A percentile compares a stretch with the other conserved stretches of the same genome.
Conservation (phyloP, 2,329 filamentous ascomycete species). For the Trichothecium roseum region DNA sequence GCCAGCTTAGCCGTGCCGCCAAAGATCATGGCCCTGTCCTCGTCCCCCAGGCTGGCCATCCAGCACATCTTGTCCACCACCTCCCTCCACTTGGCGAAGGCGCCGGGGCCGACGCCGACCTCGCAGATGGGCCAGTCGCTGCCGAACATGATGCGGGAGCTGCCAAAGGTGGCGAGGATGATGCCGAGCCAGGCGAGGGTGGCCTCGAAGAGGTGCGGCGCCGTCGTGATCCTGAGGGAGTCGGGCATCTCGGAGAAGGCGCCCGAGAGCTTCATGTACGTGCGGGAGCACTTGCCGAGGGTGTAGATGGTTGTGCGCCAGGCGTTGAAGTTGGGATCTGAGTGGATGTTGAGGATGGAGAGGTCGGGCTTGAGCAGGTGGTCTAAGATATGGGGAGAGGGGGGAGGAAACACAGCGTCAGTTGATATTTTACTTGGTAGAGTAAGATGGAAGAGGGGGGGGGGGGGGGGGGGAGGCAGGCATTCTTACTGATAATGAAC, state of each 20-base stretch:
- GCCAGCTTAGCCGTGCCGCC: conserved; percentile 60
- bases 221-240: conserved; percentile 34
- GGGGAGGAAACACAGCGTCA: too few species aligned
- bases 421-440: too few species aligned
- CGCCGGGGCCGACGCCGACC: conserved; percentile 37
- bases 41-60: conserved; percentile 48
- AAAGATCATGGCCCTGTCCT: conserved; percentile 60
- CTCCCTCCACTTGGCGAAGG: conserved; percentile 67
- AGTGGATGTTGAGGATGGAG: conserved; percentile 44
- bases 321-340: conserved; percentile 48
- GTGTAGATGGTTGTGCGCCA: conserved; percentile 62
- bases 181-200: conserved; percentile 63
- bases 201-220: conserved; percentile 49
- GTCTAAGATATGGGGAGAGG: conserved; percentile 41
- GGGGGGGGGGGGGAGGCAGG: background rate
- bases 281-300: conserved; percentile 52
- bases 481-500: conserved; percentile 56
- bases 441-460: background rate
- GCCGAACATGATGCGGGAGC: conserved; percentile 72
- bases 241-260: conserved; percentile 69
- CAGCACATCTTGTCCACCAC: conserved; percentile 59
- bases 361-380: conserved; percentile 86
- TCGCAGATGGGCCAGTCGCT: conserved; percentile 94
- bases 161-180: conserved; percentile 62
- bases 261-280: conserved; percentile 91